Evolutionary conservation across 768 basidiomycete species (phyloP), one percentile per base, ranked within the genome.

Genomic region (Suillus fuscotomentosus): DNA sequence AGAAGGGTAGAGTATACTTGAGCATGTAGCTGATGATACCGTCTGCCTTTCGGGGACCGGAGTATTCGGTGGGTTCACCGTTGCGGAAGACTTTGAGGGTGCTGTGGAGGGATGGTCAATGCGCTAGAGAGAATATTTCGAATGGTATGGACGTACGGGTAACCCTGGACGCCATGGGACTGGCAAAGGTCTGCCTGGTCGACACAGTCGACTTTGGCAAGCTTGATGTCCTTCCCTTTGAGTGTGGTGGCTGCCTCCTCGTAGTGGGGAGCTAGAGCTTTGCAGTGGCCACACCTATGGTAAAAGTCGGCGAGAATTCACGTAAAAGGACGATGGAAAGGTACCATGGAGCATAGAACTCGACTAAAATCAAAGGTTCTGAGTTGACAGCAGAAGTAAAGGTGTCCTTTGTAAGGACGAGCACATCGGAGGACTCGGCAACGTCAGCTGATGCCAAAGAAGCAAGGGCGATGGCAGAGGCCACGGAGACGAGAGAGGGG

Each of bases 161-260:
- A 99, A 17, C 97, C 97, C 75, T 90, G 88, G 51, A 99, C 86
- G 48, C 91, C 95, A 64, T 95, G 89, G 59, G 84, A 71, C 74
- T 92, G 89, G 79, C 97, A 99, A 38, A 99, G 86, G 61, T 97
- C 95, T 31, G 90, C 87, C 72, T 99, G 83, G 67, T 93, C 95
- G 53, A 97, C 97, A 77, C 97, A 99, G 82, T 99, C 95, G 60
- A 99, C 96, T 75, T 98, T 97, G 69, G 95, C 95, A 61, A 99
- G 79, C 76, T 91, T 91, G 80, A 99, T 94, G 76, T 83, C 83
- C 75, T 89, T 92, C 68, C 89, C 90, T 81, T 97, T 97, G 76
- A 99, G 88, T 42, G 87, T 81, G 13, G 96, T 97, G 1, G 97
- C 95, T 4, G 97, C 97, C 75, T 92, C 89, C 75, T 96, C 94